Base-by-base conservation (phyloP, 2,329 filamentous ascomycete genomes). In the Claviceps cyperi region DNA sequence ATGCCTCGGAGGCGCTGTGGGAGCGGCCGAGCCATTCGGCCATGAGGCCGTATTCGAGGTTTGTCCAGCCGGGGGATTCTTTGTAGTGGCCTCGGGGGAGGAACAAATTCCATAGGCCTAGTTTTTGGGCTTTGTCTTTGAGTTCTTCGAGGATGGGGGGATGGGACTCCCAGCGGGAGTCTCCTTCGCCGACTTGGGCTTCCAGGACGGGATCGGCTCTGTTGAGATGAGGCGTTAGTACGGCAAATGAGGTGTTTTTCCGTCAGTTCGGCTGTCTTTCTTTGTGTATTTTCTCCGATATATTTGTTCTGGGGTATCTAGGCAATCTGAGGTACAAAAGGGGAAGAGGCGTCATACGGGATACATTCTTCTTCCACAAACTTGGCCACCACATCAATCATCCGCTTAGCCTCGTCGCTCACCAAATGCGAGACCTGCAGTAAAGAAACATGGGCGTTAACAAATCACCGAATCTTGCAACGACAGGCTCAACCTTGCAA, bases 41-140 rank as follows among this genome's bases (percentile, higher is more conserved):
- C 90, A 97, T 98, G 60, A 98, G 72, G 13, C 90, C 92, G 64
- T 98, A 98, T 70, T 98, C 92, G 54, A 98, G 74, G 69, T 97
- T 98, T 53, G 82, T 87, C 72, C 88, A 96, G 36, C 92, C 92
- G 22, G 91, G 89, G 1, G 89, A 94, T 71, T 96, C 87, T 66
- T 84, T 87, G 76, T 96, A 97, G 70, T 96, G 90, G 60, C 83
- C 89, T 72, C 86, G 91, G 56, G 92, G 87, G 58, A 98, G 70
- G 75, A 98, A 98, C 83, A 98, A 85, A 70, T 98, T 98, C 92
- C 92, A 98, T 44, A 98, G 75, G 1, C 91, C 92, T 24, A 95
- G 77, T 58, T 84, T 76, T 62, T 76, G 78, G 43, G 91, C 92
- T 66, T 89, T 86, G 56, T 70, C 73, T 77, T 97, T 97, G 59